These are phyloP conservation scores for Sporobolomyces pararoseus DNA, from an alignment of 768 basidiomycete species.

Conservation along the genomic window DNA sequence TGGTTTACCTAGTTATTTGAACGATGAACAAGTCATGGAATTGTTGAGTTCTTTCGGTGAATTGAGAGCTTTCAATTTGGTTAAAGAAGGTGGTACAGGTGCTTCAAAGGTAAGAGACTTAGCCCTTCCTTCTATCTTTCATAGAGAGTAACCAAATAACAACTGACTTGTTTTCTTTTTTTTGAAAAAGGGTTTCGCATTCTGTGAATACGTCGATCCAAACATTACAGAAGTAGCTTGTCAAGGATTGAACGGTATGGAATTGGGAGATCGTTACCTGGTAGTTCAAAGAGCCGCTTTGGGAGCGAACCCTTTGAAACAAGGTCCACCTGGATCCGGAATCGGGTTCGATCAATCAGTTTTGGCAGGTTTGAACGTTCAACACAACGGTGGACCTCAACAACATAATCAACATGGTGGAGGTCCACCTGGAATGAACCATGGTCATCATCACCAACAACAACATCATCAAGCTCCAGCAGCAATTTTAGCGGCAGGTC, in stretches of 20 bases:
- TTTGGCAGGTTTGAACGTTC: background rate
- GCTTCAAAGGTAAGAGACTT: constrained; percentile 67
- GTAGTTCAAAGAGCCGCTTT: constrained; percentile 96
- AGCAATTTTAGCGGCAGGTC: constrained; percentile 45
- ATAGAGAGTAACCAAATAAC: no score
- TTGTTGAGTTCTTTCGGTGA: constrained; percentile 95
- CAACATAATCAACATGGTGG: no score
- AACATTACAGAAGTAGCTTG: constrained; percentile 90
- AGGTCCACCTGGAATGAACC: background rate
- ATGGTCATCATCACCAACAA: background rate
- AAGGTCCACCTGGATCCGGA: constrained; percentile 57
- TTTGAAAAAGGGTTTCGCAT: constrained; percentile 94
- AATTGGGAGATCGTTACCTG: constrained; percentile 88
- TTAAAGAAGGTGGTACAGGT: constrained; percentile 85
- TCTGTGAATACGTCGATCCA: constrained; percentile 94
- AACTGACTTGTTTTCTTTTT: background rate
- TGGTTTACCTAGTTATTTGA: constrained; percentile 88
- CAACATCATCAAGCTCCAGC: constrained; percentile 7
- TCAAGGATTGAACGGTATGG: constrained; percentile 93
- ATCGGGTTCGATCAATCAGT: constrained; percentile 43
- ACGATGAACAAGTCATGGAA: constrained; percentile 98
- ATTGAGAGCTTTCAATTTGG: constrained; percentile 94
- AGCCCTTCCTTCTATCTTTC: background rate
- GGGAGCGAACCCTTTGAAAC: constrained; percentile 53
- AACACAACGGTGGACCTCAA: no score